These are phyloP conservation scores for Gonapodya prolifera DNA, from an alignment of 192 early-diverging fungal genomes.

Conservation along the genomic window DNA sequence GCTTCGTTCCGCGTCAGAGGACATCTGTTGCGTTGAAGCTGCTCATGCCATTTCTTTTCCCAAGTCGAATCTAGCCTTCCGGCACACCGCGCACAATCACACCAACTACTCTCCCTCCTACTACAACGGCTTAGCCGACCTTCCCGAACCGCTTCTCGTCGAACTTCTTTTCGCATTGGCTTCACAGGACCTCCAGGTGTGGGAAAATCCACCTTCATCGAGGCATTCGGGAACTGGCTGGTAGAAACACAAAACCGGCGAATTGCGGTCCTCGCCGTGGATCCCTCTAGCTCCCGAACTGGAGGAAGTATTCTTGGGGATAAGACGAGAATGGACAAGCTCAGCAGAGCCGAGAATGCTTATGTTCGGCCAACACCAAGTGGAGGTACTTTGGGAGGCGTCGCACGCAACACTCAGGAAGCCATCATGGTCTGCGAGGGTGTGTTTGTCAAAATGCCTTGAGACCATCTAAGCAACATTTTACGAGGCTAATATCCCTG, in stretches of 20 bases:
- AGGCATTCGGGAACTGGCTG: slow-evolving; percentile 64
- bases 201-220: slow-evolving; percentile 79
- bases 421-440: slow-evolving; percentile 68
- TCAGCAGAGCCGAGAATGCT: slow-evolving; percentile 46
- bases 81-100: not conserved
- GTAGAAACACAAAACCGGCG: slow-evolving; percentile 43
- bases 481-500: not conserved
- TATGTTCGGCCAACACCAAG: slow-evolving; percentile 69
- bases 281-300: slow-evolving; percentile 65
- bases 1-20: too few relatives aligned
- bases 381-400: slow-evolving; percentile 62
- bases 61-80: not conserved
- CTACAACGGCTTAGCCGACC: not conserved
- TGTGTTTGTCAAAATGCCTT: slow-evolving; percentile 10
- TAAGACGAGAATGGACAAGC: slow-evolving; percentile 70
- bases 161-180: slow-evolving; percentile 50
- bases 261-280: slow-evolving; percentile 70
- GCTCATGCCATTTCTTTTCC: too few relatives aligned
- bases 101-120: not conserved
- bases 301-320: slow-evolving; percentile 77
- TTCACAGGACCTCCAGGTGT: slow-evolving; percentile 70
- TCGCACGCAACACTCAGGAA: slow-evolving; percentile 69
- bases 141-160: not conserved
- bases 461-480: not conserved
- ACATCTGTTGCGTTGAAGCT: too few relatives aligned